Evolutionary conservation across 116 monocot genomes (phyloP), one percentile per base, ranked within the genome.

Genomic region (Iris pallida): DNA sequence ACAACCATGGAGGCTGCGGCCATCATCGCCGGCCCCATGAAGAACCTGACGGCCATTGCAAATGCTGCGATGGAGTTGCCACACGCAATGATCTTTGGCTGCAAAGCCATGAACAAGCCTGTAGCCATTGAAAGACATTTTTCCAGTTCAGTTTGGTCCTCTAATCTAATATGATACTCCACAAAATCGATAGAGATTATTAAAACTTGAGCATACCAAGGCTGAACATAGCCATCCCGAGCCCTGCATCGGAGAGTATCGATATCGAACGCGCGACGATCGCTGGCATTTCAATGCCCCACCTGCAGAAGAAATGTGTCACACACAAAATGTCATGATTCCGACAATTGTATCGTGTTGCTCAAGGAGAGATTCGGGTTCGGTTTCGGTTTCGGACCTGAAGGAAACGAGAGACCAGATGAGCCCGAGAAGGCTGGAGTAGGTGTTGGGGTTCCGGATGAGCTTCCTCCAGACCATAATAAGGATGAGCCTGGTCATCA

Each of bases 381-480:
- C 4, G 11, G 5, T 20, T 5, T 18, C 14, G 8, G 58, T 19
- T 47, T 12, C 46, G 8, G 8, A 94, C 94, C 90, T 91, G 82
- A 78, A 95, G 5, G 91, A 91, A 9, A 95, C 86, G 4, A 95
- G 73, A 16, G 95, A 95, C 95, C 95, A 95, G 43, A 86, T 76
- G 76, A 95, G 54, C 14, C 95, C 95, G 15, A 95, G n/a, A 6
- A 96, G 82, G 71, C 96, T 96, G 54, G 92, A 91, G 61, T 96
- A 92, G 18, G 96, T 89, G 79, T 91, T 96, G 0, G 96, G 92
- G 66, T 96, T 96, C 57, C 95, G 75, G 13, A 95, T 95, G 0
- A 95, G 86, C 75, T 95, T 95, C 73, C 95, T 72, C 95, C 95
- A 95, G 3, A 95, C 95, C 95, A 95, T 95, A 72, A 95, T 95